Evolutionary conservation across 2,329 filamentous ascomycete genomes (phyloP), one percentile per base, ranked within the genome.

Genomic region (Penicillium sp.): DNA sequence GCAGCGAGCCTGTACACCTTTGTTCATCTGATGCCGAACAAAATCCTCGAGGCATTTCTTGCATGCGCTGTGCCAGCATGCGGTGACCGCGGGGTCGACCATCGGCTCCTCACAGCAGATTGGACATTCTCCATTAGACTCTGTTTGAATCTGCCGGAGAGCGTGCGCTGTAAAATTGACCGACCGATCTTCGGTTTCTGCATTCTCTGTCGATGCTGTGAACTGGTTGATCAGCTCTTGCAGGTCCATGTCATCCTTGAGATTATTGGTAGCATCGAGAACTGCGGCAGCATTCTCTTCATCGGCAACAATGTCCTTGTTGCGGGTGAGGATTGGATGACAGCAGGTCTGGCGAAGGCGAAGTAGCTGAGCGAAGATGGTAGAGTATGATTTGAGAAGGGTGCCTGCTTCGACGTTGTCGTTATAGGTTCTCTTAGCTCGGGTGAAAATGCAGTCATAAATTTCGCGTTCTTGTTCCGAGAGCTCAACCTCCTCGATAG

Each of bases 21-120:
- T 92, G 68, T 92, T 89, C 4, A 85, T 89, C 75, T 97, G 91
- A 72, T 97, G 93, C 65, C 91, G 88, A 72, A 99, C 96, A 70
- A 92, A 97, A 69, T 92, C 89, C 1, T 96, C 81, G n/a, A 98
- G 81, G 71, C 95, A 99, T 65, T 91, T 90, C 78, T 95, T 97
- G 81, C 95, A 99, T 0, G 95, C 93, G 37, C 92, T 96, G 77
- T 99, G 95, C 93, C 95, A 99, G 78, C 95, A 99, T 0, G 92
- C 92, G 0, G 95, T 98, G 1, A 99, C 95, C 0, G 91, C 90
- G 73, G 96, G 94, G 58, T 97, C 91, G 44, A 92, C 86, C 93
- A 98, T 98, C 3, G 93, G 93, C 75, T 98, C 95, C 76, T 98
- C 94, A 4, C 91, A 88, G 78, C 95, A 99, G 56, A 99, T 91